Evolutionary conservation across 371 early-diverging fungal species (phyloP).

Genomic region (Rhizopus stolonifer): DNA sequence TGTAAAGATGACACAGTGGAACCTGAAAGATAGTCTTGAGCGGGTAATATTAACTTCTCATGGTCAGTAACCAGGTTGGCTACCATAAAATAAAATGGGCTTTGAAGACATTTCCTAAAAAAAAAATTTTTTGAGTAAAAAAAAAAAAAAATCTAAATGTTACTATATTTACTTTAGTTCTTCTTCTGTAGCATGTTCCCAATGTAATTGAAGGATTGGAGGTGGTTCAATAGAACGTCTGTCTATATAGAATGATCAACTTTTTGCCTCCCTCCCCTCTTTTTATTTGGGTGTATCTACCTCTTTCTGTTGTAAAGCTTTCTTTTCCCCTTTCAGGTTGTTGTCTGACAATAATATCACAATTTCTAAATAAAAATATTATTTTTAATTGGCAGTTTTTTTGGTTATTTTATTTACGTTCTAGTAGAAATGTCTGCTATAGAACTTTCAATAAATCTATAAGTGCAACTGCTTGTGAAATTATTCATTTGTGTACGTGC

Average conservation of each 20-base stretch:
- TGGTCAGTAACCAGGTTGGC: slow-evolving; percentile 38
- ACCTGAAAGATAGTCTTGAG: slow-evolving; percentile 39
- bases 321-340: slow-evolving; percentile 28
- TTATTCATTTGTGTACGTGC: too few relatives aligned
- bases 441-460: slow-evolving; percentile 46
- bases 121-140: too few relatives aligned
- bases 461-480: slow-evolving; percentile 29
- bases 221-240: slow-evolving; percentile 50
- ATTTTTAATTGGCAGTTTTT: too few relatives aligned
- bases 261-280: too few relatives aligned
- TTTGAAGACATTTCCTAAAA: slow-evolving; percentile 50
- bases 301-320: slow-evolving; percentile 30
- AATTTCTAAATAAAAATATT: too few relatives aligned
- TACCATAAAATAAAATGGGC: slow-evolving; percentile 47
- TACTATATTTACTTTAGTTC: slow-evolving; percentile 37
- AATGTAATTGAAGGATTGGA: slow-evolving; percentile 44
- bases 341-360: slow-evolving; percentile 15
- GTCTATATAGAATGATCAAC: slow-evolving; percentile 24
- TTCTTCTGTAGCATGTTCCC: slow-evolving; percentile 31
- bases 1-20: slow-evolving; percentile 64
- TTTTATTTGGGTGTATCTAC: too few relatives aligned
- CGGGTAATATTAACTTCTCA: slow-evolving; percentile 16
- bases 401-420: too few relatives aligned
- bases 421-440: slow-evolving; percentile 29
- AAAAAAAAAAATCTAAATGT: slow-evolving; percentile 5